Evolutionary conservation across 202 grass and related monocot genomes (phyloP).

Genomic region (Setaria italica): DNA sequence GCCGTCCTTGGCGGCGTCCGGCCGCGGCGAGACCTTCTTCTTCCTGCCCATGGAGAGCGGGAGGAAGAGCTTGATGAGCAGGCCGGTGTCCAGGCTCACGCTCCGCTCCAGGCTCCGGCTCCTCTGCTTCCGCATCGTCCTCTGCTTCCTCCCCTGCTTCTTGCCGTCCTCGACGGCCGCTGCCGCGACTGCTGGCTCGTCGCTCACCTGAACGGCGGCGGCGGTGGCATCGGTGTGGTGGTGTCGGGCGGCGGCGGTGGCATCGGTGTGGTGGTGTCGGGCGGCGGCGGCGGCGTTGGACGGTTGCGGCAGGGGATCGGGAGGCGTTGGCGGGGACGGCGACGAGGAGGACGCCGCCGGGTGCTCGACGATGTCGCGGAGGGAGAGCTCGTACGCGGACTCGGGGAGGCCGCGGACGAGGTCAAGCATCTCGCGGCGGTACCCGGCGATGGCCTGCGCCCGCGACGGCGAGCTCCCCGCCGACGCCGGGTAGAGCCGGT

Average conservation of each 20-base stretch:
- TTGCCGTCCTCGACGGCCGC: constrained; percentile 12
- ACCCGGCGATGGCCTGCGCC: constrained; percentile 64
- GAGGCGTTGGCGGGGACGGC: neutral
- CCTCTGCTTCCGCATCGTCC: constrained; percentile 46
- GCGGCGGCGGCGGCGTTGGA: neutral
- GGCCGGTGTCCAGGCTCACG: constrained; percentile 67
- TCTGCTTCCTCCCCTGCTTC: constrained; percentile 47
- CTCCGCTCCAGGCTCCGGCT: constrained; percentile 57
- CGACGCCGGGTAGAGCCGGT: constrained; percentile 37
- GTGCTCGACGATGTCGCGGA: constrained; percentile 83
- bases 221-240: neutral
- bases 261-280: neutral
- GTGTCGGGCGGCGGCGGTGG: neutral
- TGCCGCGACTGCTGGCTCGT: neutral
- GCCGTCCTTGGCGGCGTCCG: constrained; percentile 21
- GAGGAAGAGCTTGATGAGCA: constrained; percentile 77
- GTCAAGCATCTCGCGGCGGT: constrained; percentile 91
- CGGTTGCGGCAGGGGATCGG: neutral
- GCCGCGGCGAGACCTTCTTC: constrained; percentile 75
- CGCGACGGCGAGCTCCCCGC: constrained; percentile 43
- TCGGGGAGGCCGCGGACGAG: constrained; percentile 76
- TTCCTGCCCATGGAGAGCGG: constrained; percentile 55
- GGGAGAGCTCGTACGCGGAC: constrained; percentile 76
- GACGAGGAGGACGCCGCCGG: neutral
- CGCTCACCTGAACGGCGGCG: neutral